These are phyloP conservation scores for Antarctomyces pellizariae DNA, from an alignment of 495 filamentous ascomycete species.

Conservation along the genomic window DNA sequence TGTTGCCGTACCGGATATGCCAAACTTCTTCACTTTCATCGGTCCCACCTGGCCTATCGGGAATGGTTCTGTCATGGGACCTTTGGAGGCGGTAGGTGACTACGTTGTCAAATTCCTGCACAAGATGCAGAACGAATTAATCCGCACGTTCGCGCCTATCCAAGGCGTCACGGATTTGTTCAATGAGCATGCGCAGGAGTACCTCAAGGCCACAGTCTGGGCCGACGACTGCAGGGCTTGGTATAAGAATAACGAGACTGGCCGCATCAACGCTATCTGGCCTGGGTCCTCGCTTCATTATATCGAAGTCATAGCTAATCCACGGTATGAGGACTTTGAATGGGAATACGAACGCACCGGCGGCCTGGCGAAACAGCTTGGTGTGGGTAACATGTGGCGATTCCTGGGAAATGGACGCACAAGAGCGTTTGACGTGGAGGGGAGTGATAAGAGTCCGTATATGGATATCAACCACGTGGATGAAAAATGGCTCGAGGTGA, in stretches of 20 bases:
- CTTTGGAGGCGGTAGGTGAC: conserved; percentile 1
- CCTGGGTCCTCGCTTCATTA: conserved; percentile 6
- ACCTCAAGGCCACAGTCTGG: neutral
- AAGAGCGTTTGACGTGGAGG: conserved; percentile 3
- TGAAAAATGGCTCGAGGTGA: conserved; percentile 7
- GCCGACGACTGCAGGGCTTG: conserved; percentile 1
- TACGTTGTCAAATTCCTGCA: conserved; percentile 6
- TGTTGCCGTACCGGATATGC: conserved; percentile 20
- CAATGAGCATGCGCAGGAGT: neutral
- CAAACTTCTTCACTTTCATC: conserved; percentile 7
- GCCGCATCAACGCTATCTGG: conserved; percentile 5
- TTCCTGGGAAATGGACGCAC: conserved; percentile 7
- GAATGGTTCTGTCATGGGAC: conserved; percentile 8
- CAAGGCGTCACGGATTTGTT: neutral
- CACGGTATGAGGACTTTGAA: conserved; percentile 9
- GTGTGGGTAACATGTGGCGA: conserved; percentile 5
- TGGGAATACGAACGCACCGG: conserved; percentile 5
- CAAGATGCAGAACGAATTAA: neutral
- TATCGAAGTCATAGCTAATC: conserved; percentile 4
- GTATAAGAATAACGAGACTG: conserved; percentile 10
- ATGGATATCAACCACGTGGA: conserved; percentile 7
- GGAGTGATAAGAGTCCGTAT: conserved; percentile 5
- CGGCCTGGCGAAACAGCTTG: conserved; percentile 1
- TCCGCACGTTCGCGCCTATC: conserved; percentile 25
- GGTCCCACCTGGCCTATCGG: conserved; percentile 6